Evolutionary conservation across 257 asterid genomes (phyloP).

Genomic region (Fraxinus excelsior): DNA sequence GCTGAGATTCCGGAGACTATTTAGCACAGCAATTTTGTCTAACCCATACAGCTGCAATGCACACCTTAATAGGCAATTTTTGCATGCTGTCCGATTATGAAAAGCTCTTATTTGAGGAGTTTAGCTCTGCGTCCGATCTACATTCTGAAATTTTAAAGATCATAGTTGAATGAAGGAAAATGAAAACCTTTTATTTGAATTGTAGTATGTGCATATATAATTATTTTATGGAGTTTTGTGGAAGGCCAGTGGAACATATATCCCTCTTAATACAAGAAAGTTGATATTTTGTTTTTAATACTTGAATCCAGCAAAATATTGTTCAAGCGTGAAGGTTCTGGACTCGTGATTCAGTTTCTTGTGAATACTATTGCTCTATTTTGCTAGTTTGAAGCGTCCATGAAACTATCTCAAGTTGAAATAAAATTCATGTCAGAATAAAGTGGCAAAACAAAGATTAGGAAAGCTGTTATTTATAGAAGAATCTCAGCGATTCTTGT

Average conservation of each 20-base stretch:
- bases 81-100: conserved; percentile 17
- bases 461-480: neutral
- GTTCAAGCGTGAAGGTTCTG: neutral
- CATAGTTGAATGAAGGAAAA: conserved; percentile 9
- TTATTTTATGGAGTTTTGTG: neutral
- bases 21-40: conserved; percentile 32
- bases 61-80: conserved; percentile 17
- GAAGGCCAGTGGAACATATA: neutral
- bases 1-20: conserved; percentile 17
- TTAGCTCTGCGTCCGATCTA: neutral
- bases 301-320: neutral
- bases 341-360: too few relatives aligned
- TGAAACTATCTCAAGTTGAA: too few relatives aligned
- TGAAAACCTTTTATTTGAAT: neutral
- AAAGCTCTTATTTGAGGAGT: conserved; percentile 18
- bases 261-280: neutral
- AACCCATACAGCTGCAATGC: conserved; percentile 24
- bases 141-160: conserved; percentile 26
- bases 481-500: too few relatives aligned
- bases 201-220: neutral
- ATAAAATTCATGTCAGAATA: too few relatives aligned
- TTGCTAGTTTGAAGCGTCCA: too few relatives aligned
- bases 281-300: neutral
- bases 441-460: too few relatives aligned
- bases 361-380: too few relatives aligned